Evolutionary conservation across 73 alveolate species (phyloP), one percentile per base, ranked within the genome.

Genomic region (Blepharisma japonicum): DNA sequence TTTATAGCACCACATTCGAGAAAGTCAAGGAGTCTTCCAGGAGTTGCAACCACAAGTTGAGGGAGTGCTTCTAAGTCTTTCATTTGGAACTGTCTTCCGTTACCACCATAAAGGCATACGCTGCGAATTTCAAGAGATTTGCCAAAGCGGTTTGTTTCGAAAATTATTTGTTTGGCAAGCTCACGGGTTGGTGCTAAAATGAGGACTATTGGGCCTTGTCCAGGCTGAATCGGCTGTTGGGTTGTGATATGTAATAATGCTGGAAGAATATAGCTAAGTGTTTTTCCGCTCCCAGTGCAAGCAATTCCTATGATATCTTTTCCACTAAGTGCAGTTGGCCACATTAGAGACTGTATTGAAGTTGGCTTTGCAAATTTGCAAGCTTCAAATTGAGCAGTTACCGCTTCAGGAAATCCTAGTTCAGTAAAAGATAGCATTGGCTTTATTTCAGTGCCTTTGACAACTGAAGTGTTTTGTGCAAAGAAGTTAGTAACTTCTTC

Each of bases 201-300:
- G 77, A 96, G 84, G 45, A 87, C 86, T 21, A 84, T 79, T 61
- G 91, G 91, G 5, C 91, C 91, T 84, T 95, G 98, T 83, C 96
- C 99, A 79, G 89, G 82, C 53, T 87, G 77, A 72, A 61, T 9
- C 0, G 97, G 95, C 68, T 91, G 86, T 56, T 92, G 86, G 23
- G 94, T 97, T 42, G 92, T 54, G n/a, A 97, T 96, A 86, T 97
- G 99, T 25, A 98, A 84, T 6, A 97, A 77, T 94, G 95, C 81
- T 4, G 99, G 99, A 47, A 97, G 93, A 51, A 97, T 83, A 71
- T 81, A 81, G 14, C 98, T 97, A 20, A 97, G 82, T 2, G 99
- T 97, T 81, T 97, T 97, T 6, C 99, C 99, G 68, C 97, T 83
- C 7, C 99, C 99, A 5, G 99, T 97, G 77, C 96, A 99, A 18